A percentile compares a stretch with the other conserved stretches of the same genome.
Evolutionary conservation across 1,139 yeast species (phyloP).

Genomic region (Pichia sp.): DNA sequence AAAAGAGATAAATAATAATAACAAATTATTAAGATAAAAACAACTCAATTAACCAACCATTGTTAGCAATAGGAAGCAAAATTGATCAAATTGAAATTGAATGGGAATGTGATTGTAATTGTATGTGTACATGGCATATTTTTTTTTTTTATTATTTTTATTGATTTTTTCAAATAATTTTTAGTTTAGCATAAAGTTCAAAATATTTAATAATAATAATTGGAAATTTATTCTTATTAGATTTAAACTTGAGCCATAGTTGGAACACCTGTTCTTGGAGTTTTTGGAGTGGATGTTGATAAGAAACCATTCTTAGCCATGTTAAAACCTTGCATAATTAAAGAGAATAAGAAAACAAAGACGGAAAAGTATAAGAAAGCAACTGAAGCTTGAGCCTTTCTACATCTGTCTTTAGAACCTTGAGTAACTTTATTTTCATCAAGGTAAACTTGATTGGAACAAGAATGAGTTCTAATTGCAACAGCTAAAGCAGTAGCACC

Average conservation of each 20-base stretch:
- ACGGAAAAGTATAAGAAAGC: constrained; percentile 89
- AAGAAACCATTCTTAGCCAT: constrained; percentile 71
- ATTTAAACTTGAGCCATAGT: constrained; percentile 77
- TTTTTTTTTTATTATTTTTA: too few species aligned
- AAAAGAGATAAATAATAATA: too few species aligned
- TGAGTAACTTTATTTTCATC: constrained; percentile 62
- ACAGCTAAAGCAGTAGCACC: constrained; percentile 95
- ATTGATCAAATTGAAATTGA: too few species aligned
- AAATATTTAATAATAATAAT: too few species aligned
- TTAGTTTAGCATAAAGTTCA: too few species aligned
- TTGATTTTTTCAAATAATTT: too few species aligned
- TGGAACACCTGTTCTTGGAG: constrained; percentile 75
- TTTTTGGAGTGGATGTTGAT: constrained; percentile 44
- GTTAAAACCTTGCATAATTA: constrained; percentile 53
- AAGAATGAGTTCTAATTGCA: constrained; percentile 79
- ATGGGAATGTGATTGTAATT: too few species aligned
- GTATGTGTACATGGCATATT: too few species aligned
- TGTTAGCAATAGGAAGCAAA: too few species aligned
- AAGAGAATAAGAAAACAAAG: constrained; percentile 65
- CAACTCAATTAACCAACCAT: too few species aligned
- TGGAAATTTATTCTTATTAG: too few species aligned
- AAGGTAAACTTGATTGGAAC: constrained; percentile 62
- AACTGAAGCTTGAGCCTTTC: constrained; percentile 87
- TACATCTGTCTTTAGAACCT: constrained; percentile 78
- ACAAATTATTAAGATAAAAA: too few species aligned